These are phyloP conservation scores for Canavalia gladiata DNA, from an alignment of 306 rosid genomes.

Conservation along the genomic window DNA sequence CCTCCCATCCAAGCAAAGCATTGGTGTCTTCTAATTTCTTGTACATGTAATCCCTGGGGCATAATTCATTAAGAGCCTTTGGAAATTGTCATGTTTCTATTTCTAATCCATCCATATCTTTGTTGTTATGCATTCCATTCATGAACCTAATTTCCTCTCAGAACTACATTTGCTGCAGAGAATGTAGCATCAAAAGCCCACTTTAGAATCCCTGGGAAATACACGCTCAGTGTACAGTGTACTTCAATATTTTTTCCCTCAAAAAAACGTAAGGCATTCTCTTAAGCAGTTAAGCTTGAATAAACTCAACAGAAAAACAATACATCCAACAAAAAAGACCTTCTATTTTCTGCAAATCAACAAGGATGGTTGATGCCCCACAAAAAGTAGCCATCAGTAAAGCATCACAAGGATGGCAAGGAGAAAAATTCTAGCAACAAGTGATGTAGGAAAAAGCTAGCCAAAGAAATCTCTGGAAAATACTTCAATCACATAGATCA, in stretches of 20 bases:
- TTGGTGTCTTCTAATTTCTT: neutral
- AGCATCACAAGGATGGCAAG: neutral
- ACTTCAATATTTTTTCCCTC: neutral
- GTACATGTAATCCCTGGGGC: slow-evolving; percentile 12
- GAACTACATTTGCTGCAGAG: neutral
- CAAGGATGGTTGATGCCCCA: neutral
- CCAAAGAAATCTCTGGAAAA: slow-evolving; percentile 13
- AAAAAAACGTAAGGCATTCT: slow-evolving; percentile 4
- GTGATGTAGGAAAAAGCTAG: neutral
- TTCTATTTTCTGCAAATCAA: neutral
- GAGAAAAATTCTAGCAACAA: neutral
- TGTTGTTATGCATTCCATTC: neutral
- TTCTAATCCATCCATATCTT: neutral
- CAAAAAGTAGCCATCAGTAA: neutral
- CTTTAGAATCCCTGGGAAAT: neutral
- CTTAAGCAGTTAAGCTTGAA: neutral
- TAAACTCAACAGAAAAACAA: neutral
- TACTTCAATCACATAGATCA: slow-evolving; percentile 28
- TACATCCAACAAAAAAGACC: neutral
- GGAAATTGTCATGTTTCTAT: neutral
- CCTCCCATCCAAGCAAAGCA: no score
- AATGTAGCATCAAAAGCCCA: neutral
- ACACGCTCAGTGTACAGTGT: neutral
- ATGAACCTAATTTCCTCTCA: neutral
- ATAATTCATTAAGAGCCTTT: neutral